These are phyloP conservation scores for Metarhizium humberi DNA, from an alignment of 2,329 filamentous ascomycete species.

Conservation along the genomic window DNA sequence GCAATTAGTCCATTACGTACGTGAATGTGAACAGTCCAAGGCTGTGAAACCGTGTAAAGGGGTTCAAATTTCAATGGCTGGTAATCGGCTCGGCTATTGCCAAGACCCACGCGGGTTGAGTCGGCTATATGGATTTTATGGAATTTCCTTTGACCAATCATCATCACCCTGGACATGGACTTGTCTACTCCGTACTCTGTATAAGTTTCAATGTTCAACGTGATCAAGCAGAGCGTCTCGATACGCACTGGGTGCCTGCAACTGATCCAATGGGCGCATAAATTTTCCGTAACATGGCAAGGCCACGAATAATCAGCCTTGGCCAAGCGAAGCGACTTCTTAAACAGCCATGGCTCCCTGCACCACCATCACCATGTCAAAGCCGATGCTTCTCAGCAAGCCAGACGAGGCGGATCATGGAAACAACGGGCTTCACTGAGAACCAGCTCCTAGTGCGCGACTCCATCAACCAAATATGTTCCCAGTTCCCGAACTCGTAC, in stretches of 20 bases:
- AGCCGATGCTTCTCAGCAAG: not conserved
- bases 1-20: no score
- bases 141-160: no score
- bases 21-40: no score
- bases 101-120: not conserved
- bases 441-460: conserved; percentile 65
- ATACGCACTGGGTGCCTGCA: no score
- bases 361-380: not conserved
- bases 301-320: not conserved
- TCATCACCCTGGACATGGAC: no score
- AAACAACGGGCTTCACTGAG: conserved; percentile 61
- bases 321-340: not conserved
- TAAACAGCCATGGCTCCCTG: not conserved
- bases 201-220: no score
- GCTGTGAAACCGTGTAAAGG: no score
- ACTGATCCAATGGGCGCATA: not conserved
- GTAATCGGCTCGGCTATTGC: not conserved
- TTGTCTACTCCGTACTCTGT: no score
- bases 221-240: no score
- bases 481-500: conserved; percentile 63
- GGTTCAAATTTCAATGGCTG: no score
- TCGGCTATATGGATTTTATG: not conserved
- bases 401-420: conserved; percentile 45
- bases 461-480: conserved; percentile 58
- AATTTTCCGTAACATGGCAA: not conserved